phyloP scores from a whole-genome alignment of 495 filamentous ascomycete genomes.

The Aspergillus leporis region DNA sequence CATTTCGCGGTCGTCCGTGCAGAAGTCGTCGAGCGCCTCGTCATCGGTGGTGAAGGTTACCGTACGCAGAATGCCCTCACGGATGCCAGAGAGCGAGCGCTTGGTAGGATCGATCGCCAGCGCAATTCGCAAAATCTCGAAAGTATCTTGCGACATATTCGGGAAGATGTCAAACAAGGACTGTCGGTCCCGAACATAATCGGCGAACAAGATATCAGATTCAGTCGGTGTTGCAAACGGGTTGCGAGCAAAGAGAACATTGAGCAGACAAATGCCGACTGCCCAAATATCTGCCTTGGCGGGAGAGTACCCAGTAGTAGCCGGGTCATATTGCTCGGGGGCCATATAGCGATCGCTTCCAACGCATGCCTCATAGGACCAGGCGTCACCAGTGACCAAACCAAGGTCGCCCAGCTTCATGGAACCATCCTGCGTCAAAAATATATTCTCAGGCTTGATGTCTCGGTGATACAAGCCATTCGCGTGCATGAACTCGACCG shows the following conservation, averaged over 20 bases:
- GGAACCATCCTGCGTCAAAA: constrained; percentile 77
- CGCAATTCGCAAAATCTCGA: constrained; percentile 83
- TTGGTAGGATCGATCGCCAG: constrained; percentile 88
- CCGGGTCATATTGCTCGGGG: constrained; percentile 92
- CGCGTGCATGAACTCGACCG: constrained; percentile 85
- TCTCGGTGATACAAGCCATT: constrained; percentile 95
- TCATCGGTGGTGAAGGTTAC: constrained; percentile 95
- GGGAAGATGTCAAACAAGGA: constrained; percentile 98
- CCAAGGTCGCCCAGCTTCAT: constrained; percentile 99
- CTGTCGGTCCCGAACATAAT: constrained; percentile 89
- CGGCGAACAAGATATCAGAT: constrained; percentile 84
- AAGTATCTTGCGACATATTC: constrained; percentile 97
- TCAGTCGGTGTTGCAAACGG: constrained; percentile 87
- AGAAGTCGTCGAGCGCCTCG: constrained; percentile 90
- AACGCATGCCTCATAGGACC: constrained; percentile 87
- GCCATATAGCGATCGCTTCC: constrained; percentile 99
- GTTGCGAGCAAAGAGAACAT: constrained; percentile 93
- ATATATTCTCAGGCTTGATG: constrained; percentile 99
- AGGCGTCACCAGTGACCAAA: constrained; percentile 79
- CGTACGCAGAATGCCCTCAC: constrained; percentile 71
- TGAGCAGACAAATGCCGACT: constrained; percentile 91
- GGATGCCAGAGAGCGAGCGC: constrained; percentile 76
- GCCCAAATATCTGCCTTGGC: constrained; percentile 96
- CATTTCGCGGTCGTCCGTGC: constrained; percentile 70
- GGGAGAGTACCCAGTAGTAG: constrained; percentile 83